phyloP scores from a whole-genome alignment of 2,329 filamentous ascomycete species.

The Rutstroemia sp. region DNA sequence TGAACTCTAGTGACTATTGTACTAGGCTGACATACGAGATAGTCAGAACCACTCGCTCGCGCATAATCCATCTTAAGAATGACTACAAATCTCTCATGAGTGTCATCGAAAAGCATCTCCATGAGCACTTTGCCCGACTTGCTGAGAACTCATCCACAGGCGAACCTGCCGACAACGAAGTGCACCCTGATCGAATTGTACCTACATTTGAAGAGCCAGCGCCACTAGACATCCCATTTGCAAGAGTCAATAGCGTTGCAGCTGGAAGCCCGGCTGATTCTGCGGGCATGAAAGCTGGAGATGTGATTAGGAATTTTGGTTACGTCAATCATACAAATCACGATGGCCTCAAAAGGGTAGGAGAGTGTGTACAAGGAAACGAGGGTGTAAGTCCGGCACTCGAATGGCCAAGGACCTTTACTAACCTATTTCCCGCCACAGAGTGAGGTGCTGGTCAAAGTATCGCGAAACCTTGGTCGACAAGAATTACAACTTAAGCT shows the following conservation, averaged over 20 bases:
- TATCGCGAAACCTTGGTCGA: conserved; percentile 39
- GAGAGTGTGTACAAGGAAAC: conserved; percentile 82
- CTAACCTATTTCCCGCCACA: conserved; percentile 30
- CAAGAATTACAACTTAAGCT: conserved; percentile 63
- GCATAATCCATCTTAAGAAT: conserved; percentile 83
- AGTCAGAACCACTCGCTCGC: conserved; percentile 89
- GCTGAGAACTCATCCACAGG: conserved; percentile 34
- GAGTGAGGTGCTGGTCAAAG: conserved; percentile 64
- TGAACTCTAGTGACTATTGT: neutral
- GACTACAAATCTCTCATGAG: conserved; percentile 89
- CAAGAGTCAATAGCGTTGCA: conserved; percentile 80
- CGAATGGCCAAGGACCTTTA: neutral
- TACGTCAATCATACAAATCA: conserved; percentile 78
- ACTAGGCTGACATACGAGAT: neutral
- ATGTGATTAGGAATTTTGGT: conserved; percentile 79
- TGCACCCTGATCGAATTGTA: conserved; percentile 25
- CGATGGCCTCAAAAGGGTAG: conserved; percentile 76
- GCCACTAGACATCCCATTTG: conserved; percentile 60
- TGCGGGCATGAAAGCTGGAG: conserved; percentile 74
- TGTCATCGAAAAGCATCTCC: conserved; percentile 75
- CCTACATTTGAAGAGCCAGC: conserved; percentile 28
- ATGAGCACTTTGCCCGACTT: conserved; percentile 77
- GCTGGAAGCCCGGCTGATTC: conserved; percentile 70
- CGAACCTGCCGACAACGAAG: conserved; percentile 18
- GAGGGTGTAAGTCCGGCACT: conserved; percentile 64